Evolutionary conservation across 23 red algal genomes (phyloP).

Genomic region (Gracilaria caudata): DNA sequence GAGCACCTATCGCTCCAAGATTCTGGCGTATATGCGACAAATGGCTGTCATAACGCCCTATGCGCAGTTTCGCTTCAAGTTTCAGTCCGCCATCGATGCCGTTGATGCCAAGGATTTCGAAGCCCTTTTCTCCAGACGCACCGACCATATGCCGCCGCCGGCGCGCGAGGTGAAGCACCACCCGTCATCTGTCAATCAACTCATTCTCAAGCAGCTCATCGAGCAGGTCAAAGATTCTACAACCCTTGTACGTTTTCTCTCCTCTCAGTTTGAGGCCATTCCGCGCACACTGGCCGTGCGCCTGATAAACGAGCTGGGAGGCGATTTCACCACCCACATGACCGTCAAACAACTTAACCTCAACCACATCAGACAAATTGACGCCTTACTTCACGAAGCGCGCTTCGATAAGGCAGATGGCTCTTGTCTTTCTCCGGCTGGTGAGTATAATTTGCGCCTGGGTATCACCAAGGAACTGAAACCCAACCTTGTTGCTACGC

Average conservation of each 20-base stretch:
- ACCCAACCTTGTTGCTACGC: slow-evolving; percentile 84
- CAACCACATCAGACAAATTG: slow-evolving; percentile 78
- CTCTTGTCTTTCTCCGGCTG: slow-evolving; percentile 81
- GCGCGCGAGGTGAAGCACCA: slow-evolving; percentile 90
- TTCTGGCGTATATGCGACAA: slow-evolving; percentile 86
- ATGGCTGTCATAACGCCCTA: slow-evolving; percentile 97
- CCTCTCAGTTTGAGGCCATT: slow-evolving; percentile 69
- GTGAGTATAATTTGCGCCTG: slow-evolving; percentile 94
- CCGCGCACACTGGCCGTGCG: slow-evolving; percentile 57
- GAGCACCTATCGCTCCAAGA: slow-evolving; percentile 82
- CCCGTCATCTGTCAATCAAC: slow-evolving; percentile 88
- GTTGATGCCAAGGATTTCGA: slow-evolving; percentile 51
- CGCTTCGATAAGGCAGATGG: slow-evolving; percentile 78
- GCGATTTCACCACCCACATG: slow-evolving; percentile 57
- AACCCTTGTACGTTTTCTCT: slow-evolving; percentile 59
- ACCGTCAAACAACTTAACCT: slow-evolving; percentile 61
- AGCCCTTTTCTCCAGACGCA: slow-evolving; percentile 71
- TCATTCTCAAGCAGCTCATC: slow-evolving; percentile 81
- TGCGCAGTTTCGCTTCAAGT: slow-evolving; percentile 76
- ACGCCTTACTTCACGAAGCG: slow-evolving; percentile 72
- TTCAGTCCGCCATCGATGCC: slow-evolving; percentile 9
- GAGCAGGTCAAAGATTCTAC: slow-evolving; percentile 47
- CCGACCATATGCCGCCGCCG: slow-evolving; percentile 78
- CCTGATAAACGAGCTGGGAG: slow-evolving; percentile 75
- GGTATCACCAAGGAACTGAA: slow-evolving; percentile 88